phyloP scores from a whole-genome alignment of 2,329 filamentous ascomycete species.

The Cladosporium sp. region DNA sequence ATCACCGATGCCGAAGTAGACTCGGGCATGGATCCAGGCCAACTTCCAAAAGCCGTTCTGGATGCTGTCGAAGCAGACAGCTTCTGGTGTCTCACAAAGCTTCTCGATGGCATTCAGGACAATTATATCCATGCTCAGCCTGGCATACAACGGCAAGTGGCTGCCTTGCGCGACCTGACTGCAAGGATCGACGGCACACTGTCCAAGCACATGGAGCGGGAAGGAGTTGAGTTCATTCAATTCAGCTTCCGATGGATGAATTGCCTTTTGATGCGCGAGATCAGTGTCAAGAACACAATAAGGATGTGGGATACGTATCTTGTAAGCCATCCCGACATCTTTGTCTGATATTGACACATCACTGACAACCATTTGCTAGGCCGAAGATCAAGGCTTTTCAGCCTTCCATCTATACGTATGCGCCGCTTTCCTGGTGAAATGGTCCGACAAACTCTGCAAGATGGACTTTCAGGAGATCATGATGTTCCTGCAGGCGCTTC shows the following conservation, averaged over 20 bases:
- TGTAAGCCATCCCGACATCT: slow-evolving; percentile 55
- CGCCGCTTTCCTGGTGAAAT: slow-evolving; percentile 95
- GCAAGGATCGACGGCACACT: slow-evolving; percentile 81
- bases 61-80: slow-evolving; percentile 97
- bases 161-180: slow-evolving; percentile 83
- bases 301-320: slow-evolving; percentile 99
- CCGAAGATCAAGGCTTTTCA: slow-evolving; percentile 97
- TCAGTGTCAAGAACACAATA: slow-evolving; percentile 94
- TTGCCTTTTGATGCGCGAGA: slow-evolving; percentile 94
- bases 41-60: slow-evolving; percentile 83
- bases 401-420: slow-evolving; percentile 98
- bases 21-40: slow-evolving; percentile 93
- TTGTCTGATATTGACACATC: neutral
- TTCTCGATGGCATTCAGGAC: slow-evolving; percentile 98
- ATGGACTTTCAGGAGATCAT: slow-evolving; percentile 99
- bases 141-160: slow-evolving; percentile 91
- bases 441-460: slow-evolving; percentile 89
- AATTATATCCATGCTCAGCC: slow-evolving; percentile 98
- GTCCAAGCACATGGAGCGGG: slow-evolving; percentile 83
- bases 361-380: slow-evolving; percentile 54
- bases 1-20: slow-evolving; percentile 93
- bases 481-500: slow-evolving; percentile 97
- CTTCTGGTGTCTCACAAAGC: slow-evolving; percentile 97
- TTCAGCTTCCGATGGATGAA: slow-evolving; percentile 99
- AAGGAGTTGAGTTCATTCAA: slow-evolving; percentile 97